Evolutionary conservation across 371 early-diverging fungal genomes (phyloP), one percentile per base, ranked within the genome.

Genomic region (Blastocladiella emersonii): DNA sequence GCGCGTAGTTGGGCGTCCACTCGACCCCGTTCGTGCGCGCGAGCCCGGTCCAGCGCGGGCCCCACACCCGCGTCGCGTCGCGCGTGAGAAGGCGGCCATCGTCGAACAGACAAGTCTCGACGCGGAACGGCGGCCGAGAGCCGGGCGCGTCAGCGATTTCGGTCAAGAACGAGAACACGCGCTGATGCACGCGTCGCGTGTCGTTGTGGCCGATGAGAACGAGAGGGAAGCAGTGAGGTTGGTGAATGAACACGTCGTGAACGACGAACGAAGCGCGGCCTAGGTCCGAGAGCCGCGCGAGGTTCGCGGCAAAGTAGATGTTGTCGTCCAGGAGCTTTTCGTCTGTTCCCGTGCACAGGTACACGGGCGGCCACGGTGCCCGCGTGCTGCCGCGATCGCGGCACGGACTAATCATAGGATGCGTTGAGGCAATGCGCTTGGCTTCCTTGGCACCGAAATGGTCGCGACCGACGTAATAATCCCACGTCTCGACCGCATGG

Each of bases 241-340:
- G 36, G 17, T 36, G 17, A 7, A 35, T 2, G 37, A 15, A 36
- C n/a, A 59, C 21, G 8, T 59, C 37, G 36, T 59, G 59, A 8
- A 41, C 4, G 37, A 59, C 44, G 1, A 4, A 8, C 8, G 10
- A 8, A 0, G 8, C 37, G 15, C 32, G n/a, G n/a, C n/a, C n/a
- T n/a, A n/a, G n/a, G n/a, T n/a, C n/a, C n/a, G n/a, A 27, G 19
- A 23, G 23, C 21, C 30, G 25, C 27, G 32, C 59, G 6, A 37
- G 43, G 8, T 17, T 34, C 19, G 37, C 25, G 15, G 59, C 59
- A 8, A 59, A 27, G 7, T n/a, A 25, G 1, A 59, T 17, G 30
- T 59, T 34, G 1, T 59, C 59, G 32, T 59, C 59, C 30, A 59
- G 59, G 17, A 59, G 21, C 13, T 7, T 41, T 17, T 59, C 59